A percentile compares a stretch with the other conserved stretches of the same genome.
Conservation (phyloP, 257 asterid genomes). For the Salvia rosmarinus region DNA sequence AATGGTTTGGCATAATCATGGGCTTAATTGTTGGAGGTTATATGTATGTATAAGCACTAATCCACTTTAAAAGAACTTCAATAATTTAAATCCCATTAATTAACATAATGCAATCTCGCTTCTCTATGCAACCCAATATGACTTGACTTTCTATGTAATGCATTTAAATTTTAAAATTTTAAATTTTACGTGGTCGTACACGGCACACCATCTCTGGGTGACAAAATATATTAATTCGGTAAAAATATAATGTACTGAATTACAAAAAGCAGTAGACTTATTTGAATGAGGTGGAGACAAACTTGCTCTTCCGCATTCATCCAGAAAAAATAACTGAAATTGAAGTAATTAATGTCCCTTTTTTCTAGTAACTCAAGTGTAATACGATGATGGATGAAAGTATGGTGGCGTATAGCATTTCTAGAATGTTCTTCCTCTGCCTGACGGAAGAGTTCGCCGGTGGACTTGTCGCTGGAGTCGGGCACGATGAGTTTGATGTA, state of each 20-base stretch:
- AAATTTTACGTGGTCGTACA: not conserved
- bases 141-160: not conserved
- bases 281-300: not conserved
- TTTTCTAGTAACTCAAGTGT: not conserved
- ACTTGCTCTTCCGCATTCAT: not conserved
- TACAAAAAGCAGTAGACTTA: not conserved
- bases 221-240: not conserved
- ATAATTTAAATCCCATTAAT: too few relatives aligned
- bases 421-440: conserved; percentile 4
- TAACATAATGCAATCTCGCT: not conserved
- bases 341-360: too few relatives aligned
- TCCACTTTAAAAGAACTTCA: too few relatives aligned
- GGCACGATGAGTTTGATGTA: conserved; percentile 9
- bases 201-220: not conserved
- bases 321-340: not conserved
- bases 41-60: too few relatives aligned
- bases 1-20: too few relatives aligned
- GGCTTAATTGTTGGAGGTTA: too few relatives aligned
- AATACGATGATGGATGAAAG: conserved; percentile 12
- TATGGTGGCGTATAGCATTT: not conserved
- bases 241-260: not conserved
- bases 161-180: too few relatives aligned
- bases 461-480: not conserved
- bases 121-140: not conserved
- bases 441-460: not conserved